Conservation (phyloP, 805 yeast genomes). For the Metschnikowia arizonensis region DNA sequence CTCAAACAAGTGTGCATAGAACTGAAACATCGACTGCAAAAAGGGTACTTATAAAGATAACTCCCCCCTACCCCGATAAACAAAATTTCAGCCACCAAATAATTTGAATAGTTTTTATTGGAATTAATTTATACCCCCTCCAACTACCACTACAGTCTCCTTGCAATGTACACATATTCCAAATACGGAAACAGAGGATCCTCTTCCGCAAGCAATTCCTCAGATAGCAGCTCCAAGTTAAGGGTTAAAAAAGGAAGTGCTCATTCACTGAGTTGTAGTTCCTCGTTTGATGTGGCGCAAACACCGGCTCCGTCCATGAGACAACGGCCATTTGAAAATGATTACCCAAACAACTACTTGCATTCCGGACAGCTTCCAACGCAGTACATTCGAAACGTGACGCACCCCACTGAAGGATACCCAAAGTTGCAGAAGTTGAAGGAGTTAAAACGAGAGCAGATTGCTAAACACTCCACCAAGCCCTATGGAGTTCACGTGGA, state of each 20-base stretch:
- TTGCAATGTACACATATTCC: conserved; percentile 17
- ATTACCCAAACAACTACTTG: conserved; percentile 66
- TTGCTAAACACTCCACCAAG: conserved; percentile 46
- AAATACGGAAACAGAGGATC: conserved; percentile 14
- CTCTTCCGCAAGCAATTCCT: conserved; percentile 9
- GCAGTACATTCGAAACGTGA: conserved; percentile 58
- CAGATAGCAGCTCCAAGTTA: conserved; percentile 6
- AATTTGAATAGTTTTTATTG: no score
- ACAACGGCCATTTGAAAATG: conserved; percentile 47
- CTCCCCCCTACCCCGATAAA: conserved; percentile 5
- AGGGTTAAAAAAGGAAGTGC: conserved; percentile 12
- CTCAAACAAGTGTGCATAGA: conserved; percentile 6
- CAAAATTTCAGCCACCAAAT: neutral
- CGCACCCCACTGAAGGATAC: conserved; percentile 72
- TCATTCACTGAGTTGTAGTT: conserved; percentile 8
- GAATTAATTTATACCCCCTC: neutral
- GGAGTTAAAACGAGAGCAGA: conserved; percentile 59
- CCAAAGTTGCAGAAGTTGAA: conserved; percentile 74
- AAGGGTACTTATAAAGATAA: neutral
- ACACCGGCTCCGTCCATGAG: conserved; percentile 5
- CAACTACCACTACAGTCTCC: neutral
- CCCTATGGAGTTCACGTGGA: conserved; percentile 65
- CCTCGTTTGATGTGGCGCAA: conserved; percentile 5
- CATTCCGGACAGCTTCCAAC: conserved; percentile 63
- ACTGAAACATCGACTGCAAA: conserved; percentile 7